Evolutionary conservation across 1,284 basidiomycete genomes (phyloP).

Genomic region (Heimioporus retisporus): DNA sequence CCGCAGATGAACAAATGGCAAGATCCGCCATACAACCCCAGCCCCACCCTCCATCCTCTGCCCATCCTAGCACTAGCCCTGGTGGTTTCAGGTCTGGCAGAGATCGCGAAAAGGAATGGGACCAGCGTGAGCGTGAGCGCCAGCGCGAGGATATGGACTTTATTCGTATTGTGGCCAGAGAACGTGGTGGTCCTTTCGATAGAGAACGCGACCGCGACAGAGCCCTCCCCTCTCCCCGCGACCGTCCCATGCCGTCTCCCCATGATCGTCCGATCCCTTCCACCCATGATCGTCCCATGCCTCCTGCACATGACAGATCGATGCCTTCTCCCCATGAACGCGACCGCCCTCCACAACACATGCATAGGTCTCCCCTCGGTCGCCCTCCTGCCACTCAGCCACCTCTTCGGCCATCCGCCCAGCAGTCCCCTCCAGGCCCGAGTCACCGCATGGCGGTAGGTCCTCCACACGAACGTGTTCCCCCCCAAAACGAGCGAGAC

Average conservation of each 20-base stretch:
- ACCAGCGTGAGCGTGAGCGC: constrained; percentile 38
- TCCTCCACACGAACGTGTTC: constrained; percentile 37
- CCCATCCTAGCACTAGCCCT: constrained; percentile 32
- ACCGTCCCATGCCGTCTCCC: constrained; percentile 32
- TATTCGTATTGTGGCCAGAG: constrained; percentile 35
- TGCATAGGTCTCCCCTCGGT: constrained; percentile 37
- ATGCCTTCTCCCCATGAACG: constrained; percentile 37
- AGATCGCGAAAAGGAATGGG: constrained; percentile 42
- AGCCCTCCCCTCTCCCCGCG: constrained; percentile 33
- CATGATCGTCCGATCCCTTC: constrained; percentile 34
- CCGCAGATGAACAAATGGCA: constrained; percentile 40
- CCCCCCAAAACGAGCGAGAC: constrained; percentile 33
- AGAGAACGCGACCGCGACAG: constrained; percentile 40
- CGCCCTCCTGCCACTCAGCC: constrained; percentile 29
- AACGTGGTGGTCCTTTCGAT: constrained; percentile 33
- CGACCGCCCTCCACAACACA: constrained; percentile 29
- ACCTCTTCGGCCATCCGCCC: constrained; percentile 25
- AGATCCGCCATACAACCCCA: constrained; percentile 33
- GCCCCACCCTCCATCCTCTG: constrained; percentile 26
- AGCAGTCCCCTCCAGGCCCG: constrained; percentile 36
- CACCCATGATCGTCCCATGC: constrained; percentile 31
- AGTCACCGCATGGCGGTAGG: constrained; percentile 31
- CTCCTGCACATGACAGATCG: constrained; percentile 30
- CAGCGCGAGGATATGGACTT: constrained; percentile 39
- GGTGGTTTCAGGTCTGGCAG: constrained; percentile 36